A percentile compares a stretch with the other conserved stretches of the same genome.
These are phyloP conservation scores for Neoboletus magnificus DNA, from an alignment of 768 basidiomycete genomes.

Conservation along the genomic window DNA sequence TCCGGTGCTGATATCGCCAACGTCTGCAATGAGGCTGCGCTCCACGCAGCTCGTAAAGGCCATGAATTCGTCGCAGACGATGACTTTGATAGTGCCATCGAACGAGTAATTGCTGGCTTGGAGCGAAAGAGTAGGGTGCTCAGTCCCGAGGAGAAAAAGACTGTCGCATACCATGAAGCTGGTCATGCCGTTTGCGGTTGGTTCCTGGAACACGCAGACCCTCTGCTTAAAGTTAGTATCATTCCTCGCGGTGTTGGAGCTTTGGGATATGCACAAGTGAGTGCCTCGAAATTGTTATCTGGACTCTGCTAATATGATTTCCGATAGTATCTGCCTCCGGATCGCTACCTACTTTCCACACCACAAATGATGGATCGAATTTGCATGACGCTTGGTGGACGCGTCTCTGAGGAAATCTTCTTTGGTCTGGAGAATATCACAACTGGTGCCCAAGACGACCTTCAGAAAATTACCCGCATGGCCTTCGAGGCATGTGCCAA, in stretches of 20 bases:
- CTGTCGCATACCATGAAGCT: constrained; percentile 98
- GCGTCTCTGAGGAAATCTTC: constrained; percentile 98
- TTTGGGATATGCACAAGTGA: constrained; percentile 91
- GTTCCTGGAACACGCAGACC: constrained; percentile 98
- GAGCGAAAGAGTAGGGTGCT: constrained; percentile 95
- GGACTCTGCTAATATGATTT: constrained; percentile 8
- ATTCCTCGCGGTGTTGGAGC: constrained; percentile 96
- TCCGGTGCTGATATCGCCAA: constrained; percentile 99
- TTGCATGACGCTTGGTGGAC: constrained; percentile 97
- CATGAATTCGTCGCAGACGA: constrained; percentile 74
- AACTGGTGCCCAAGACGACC: constrained; percentile 96
- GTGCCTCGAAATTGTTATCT: constrained; percentile 11
- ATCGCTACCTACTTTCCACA: constrained; percentile 92
- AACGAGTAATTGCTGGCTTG: constrained; percentile 94
- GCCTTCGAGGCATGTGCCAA: constrained; percentile 94
- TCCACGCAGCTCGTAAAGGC: constrained; percentile 86
- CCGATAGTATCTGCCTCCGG: constrained; percentile 83
- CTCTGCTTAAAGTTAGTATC: constrained; percentile 95
- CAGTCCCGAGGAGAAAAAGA: constrained; percentile 95
- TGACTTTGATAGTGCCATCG: constrained; percentile 97
- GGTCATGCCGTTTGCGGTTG: constrained; percentile 98
- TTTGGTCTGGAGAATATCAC: constrained; percentile 91
- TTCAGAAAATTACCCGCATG: constrained; percentile 97
- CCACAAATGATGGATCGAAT: constrained; percentile 94
- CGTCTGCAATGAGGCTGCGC: constrained; percentile 96